Evolutionary conservation across 306 rosid genomes (phyloP), one percentile per base, ranked within the genome.

Genomic region (Pyrus betulifolia): DNA sequence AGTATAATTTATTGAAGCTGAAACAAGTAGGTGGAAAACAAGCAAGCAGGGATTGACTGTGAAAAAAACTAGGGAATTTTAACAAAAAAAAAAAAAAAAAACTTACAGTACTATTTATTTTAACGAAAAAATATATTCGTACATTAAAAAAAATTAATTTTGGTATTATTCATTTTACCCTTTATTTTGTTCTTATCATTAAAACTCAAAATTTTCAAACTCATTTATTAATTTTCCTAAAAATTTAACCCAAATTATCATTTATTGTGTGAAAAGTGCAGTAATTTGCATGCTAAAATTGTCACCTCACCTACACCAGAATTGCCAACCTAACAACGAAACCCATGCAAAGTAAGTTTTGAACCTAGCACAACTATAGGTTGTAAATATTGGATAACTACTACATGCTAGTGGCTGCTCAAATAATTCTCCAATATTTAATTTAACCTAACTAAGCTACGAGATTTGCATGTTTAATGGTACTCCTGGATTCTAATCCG

Each of bases 1-100:
- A 42, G 6, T 17, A 42, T 19, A 51, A 66, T 51, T 59, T 14
- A 67, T 77, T 30, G 49, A 77, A 68, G 79, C 79, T 51, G 82
- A 27, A 40, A 77, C 8, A 68, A 42, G 67, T 82, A 14, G 85
- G 72, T 61, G 57, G 79, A 45, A 9, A 46, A 5, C 21, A 38
- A 15, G 55, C 11, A 6, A 30, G 61, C 40, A 59, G 27, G 64
- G 44, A 28, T 15, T 52, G 28, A 25, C 30, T 60, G 33, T 30
- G 33, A 30, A 30, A 30, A 0, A 0, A 4, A 4, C 33, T 30
- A 25, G 27, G 27, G 27, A 25, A 25, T 25, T 25, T 25, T 25
- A 25, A 25, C 27, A 25, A 25, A 25, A 25, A 25, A 25, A 25
- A 25, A 25, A 25, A 25, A 25, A 25, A 25, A 25, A 1, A 25